phyloP scores from a whole-genome alignment of 192 early-diverging fungal species.

The Tieghemiomyces parasiticus region DNA sequence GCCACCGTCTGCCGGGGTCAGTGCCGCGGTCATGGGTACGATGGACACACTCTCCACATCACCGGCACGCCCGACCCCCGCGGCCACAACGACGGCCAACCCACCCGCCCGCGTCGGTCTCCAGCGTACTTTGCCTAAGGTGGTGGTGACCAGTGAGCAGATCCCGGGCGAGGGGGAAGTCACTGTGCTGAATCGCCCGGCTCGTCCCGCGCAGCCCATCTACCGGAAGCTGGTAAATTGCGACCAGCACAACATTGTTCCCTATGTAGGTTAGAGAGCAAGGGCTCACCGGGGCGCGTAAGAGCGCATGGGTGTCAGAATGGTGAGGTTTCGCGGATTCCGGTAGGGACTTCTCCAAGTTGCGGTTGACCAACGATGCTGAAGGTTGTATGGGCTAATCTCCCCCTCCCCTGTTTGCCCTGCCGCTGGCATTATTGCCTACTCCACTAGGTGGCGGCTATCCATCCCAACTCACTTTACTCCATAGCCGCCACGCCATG shows the following conservation, averaged over 20 bases:
- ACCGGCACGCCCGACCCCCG: no score
- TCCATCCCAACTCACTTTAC: slow-evolving; percentile 54
- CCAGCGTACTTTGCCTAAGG: not conserved
- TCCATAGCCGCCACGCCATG: slow-evolving; percentile 46
- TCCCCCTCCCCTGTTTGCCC: not conserved
- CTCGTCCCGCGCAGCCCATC: not conserved
- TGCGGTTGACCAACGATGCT: not conserved
- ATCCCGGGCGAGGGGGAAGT: slow-evolving; percentile 2
- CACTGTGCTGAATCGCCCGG: slow-evolving; percentile 1
- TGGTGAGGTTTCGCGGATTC: not conserved
- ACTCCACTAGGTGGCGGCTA: slow-evolving; percentile 37
- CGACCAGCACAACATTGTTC: not conserved
- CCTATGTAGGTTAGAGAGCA: slow-evolving; percentile 1
- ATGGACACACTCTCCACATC: no score
- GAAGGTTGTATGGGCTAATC: not conserved
- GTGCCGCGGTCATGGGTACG: no score
- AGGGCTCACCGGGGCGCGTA: no score
- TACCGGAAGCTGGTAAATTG: slow-evolving; percentile 1
- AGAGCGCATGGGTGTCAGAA: not conserved
- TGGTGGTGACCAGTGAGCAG: not conserved
- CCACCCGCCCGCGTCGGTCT: no score
- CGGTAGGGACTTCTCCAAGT: not conserved
- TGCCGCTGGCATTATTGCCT: not conserved
- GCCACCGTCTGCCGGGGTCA: no score
- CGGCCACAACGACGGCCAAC: no score